Evolutionary conservation across 2,329 filamentous ascomycete species (phyloP).

Genomic region (Ophiocordyceps camponoti-saundersi): DNA sequence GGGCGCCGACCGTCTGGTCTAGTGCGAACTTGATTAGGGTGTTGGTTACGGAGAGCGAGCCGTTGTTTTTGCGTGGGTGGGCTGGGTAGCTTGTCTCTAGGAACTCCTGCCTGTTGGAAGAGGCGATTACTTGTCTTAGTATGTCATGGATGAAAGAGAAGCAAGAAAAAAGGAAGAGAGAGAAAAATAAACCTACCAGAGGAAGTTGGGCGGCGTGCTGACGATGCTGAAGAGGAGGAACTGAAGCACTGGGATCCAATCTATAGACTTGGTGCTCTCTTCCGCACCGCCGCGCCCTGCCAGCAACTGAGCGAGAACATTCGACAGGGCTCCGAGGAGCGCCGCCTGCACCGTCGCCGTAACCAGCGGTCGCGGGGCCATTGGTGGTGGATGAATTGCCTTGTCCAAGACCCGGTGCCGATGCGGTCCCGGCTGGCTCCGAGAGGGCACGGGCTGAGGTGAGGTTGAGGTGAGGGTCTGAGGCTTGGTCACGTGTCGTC

Average conservation of each 20-base stretch:
- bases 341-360: constrained; percentile 48
- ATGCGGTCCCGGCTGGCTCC: too few relatives aligned
- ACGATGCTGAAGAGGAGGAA: constrained; percentile 61
- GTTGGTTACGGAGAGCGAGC: constrained; percentile 38
- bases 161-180: too few relatives aligned
- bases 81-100: constrained; percentile 63
- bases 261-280: constrained; percentile 23
- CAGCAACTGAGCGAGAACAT: constrained; percentile 56
- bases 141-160: not conserved
- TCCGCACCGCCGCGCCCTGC: constrained; percentile 16
- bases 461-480: too few relatives aligned
- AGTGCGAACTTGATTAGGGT: constrained; percentile 49
- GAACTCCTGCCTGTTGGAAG: constrained; percentile 61
- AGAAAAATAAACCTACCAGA: constrained; percentile 42
- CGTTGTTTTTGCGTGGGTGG: constrained; percentile 25
- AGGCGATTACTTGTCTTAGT: not conserved
- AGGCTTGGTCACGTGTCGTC: too few relatives aligned
- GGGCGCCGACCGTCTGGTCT: constrained; percentile 51
- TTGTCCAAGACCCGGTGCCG: too few relatives aligned
- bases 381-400: constrained; percentile 2
- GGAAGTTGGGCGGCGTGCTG: constrained; percentile 65
- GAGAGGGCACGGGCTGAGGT: too few relatives aligned
- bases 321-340: constrained; percentile 48
- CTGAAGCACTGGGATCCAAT: constrained; percentile 53
- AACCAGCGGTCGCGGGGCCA: constrained; percentile 30